Conservation (phyloP, 2,329 filamentous ascomycete species). For the Trichoderma aggressivum region DNA sequence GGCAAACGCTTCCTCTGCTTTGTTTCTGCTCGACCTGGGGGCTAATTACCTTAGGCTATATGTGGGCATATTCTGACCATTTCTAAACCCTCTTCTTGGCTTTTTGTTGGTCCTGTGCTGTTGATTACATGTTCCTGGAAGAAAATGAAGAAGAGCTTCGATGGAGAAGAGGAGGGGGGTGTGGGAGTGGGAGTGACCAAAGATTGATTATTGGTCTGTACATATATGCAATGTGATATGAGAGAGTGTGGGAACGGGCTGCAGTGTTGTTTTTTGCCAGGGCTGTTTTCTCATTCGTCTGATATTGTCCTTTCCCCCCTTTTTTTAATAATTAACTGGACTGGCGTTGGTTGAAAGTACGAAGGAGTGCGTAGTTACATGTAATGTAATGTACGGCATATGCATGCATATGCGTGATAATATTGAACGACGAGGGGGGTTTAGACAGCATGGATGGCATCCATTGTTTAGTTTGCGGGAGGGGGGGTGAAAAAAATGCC, state of each 20-base stretch:
- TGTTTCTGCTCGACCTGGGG: neutral
- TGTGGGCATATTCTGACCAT: neutral
- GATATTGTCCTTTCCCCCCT: neutral
- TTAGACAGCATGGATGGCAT: neutral
- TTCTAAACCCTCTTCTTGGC: neutral
- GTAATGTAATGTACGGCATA: neutral
- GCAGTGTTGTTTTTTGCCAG: neutral
- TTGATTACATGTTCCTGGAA: neutral
- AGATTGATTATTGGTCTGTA: neutral
- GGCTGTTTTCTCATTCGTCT: neutral
- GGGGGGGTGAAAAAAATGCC: neutral
- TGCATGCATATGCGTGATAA: conserved; percentile 13
- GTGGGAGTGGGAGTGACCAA: neutral
- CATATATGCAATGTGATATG: neutral
- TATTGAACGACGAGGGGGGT: neutral
- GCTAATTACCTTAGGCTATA: conserved; percentile 11
- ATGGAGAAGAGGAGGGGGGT: neutral
- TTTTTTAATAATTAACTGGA: neutral
- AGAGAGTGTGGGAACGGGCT: neutral
- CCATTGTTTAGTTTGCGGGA: neutral
- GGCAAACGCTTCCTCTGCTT: neutral
- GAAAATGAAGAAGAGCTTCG: neutral
- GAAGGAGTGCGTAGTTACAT: no score
- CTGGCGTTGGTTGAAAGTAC: neutral
- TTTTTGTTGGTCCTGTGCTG: neutral